Conservation (phyloP, 1,284 basidiomycete genomes). For the Cystobasidiaceae sp. region DNA sequence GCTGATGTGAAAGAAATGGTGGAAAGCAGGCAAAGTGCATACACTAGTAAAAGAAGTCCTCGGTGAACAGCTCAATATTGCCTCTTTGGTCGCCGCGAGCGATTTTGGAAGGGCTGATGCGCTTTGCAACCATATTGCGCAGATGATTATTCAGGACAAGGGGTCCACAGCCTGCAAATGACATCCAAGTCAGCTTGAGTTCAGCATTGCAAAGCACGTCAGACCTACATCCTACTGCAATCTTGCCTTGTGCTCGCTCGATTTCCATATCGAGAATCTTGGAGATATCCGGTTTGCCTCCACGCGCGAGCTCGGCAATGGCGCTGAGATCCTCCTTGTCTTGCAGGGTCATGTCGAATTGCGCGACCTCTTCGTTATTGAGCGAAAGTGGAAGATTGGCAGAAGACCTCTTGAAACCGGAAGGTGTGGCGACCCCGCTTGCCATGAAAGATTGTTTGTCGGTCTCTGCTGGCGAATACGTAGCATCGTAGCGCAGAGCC, state of each 20-base stretch:
- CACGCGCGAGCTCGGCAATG: conserved; percentile 63
- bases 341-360: conserved; percentile 58
- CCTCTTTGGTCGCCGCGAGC: conserved; percentile 35
- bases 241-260: conserved; percentile 35
- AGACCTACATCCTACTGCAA: conserved; percentile 39
- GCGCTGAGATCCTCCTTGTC: conserved; percentile 64
- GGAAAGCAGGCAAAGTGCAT: background rate
- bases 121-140: conserved; percentile 38
- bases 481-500: background rate
- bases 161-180: conserved; percentile 36
- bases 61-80: conserved; percentile 34
- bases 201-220: conserved; percentile 43
- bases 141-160: conserved; percentile 38
- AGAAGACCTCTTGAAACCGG: background rate
- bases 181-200: conserved; percentile 52
- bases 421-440: conserved; percentile 5
- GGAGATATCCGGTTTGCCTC: conserved; percentile 61
- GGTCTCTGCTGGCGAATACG: conserved; percentile 15
- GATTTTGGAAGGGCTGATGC: conserved; percentile 38
- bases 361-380: conserved; percentile 44
- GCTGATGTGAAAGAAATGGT: background rate
- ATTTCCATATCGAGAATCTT: conserved; percentile 39
- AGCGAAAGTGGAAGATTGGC: conserved; percentile 5
- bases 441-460: conserved; percentile 20
- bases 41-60: conserved; percentile 30